Base-by-base conservation (phyloP, 1,284 basidiomycete species). In the Takashimella koratensis region DNA sequence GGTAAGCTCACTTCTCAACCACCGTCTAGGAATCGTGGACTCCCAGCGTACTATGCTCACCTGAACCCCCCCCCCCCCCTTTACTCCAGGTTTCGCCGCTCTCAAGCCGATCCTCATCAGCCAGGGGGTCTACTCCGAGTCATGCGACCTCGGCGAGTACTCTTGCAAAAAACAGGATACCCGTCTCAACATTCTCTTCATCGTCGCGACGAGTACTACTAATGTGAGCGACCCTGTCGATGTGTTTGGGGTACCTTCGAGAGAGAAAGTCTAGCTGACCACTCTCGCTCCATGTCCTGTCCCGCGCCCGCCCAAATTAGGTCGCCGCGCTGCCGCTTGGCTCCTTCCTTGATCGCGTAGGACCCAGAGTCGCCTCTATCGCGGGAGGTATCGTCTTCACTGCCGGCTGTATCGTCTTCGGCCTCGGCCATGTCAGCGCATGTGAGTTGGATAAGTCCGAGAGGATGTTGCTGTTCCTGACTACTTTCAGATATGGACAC, bases 171-270 rank as follows among this genome's bases (percentile, higher is more conserved):
- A 46, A 2, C 65, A 66, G 43, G 67, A 70, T 43, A 66, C 61
- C 8, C 47, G 60, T 21, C 60, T 76, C 27, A 77, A 75, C 51
- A 53, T 67, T 8, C 61, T 73, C 50, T 77, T 77, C 59, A 67
- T 67, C 22, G 52, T 75, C n/a, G 65, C 71, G 2, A 69, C 70
- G 6, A 70, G 68, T 22, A 63, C 67, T 3, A 73, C 68, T 24
- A 76, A 76, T 59, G 73, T 74, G 48, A 52, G 66, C 52, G 1
- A n/a, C 6, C 6, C 16, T n/a, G n/a, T n/a, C n/a, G n/a, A n/a
- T n/a, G n/a, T n/a, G n/a, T n/a, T n/a, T n/a, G n/a, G n/a, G n/a
- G n/a, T n/a, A n/a, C n/a, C n/a, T n/a, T n/a, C n/a, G n/a, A n/a
- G n/a, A n/a, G n/a, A n/a, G n/a, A n/a, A n/a, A n/a, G n/a, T n/a